Base-by-base conservation (phyloP, 2,329 filamentous ascomycete genomes). In the Ophiocordyceps sinensis region DNA sequence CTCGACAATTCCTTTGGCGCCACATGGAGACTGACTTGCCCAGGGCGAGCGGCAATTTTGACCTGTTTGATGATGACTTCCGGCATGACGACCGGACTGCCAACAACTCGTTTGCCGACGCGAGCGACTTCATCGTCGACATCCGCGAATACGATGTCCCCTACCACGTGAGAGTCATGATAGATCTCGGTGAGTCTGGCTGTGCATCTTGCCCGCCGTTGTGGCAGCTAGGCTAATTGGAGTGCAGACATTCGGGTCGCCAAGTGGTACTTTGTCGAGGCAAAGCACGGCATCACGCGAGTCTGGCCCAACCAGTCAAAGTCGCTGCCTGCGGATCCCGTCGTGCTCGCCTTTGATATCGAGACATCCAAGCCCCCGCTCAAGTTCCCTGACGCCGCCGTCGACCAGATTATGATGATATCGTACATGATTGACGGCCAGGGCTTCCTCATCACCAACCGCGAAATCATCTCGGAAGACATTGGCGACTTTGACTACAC, bases 391-490 rank as follows among this genome's bases (percentile, higher is more conserved):
- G 93, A 98, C 57, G 81, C 91, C 2, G 75, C 87, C 4, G 81
- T 94, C 47, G 91, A 98, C 63, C 89, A 94, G 59, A 82, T 98
- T 56, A 98, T 98, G 88, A 98, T 98, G 91, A 89, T 98, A 59
- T 98, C 93, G 28, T 98, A 98, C 67, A 98, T 98, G 93, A 96
- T 98, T 53, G 91, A 98, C 52, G 93, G 91, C 0, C 88, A 94
- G 62, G 91, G 91, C 5, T 98, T 96, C 52, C 70, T 98, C 30
- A 96, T 98, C 61, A 98, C 91, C 5, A 98, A 98, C 57, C 79
- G 93, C 53, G 88, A 96, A 57, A 94, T 98, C 45, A 87, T 98
- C 10, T 94, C 89, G 0, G 89, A 98, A 60, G 88, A 98, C 54
- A 98, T 98, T 58, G 73, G 81, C 43, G 91, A 98, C 58, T 98